Base-by-base conservation (phyloP, 2,329 filamentous ascomycete genomes). In the Hirsutella minnesotensis region DNA sequence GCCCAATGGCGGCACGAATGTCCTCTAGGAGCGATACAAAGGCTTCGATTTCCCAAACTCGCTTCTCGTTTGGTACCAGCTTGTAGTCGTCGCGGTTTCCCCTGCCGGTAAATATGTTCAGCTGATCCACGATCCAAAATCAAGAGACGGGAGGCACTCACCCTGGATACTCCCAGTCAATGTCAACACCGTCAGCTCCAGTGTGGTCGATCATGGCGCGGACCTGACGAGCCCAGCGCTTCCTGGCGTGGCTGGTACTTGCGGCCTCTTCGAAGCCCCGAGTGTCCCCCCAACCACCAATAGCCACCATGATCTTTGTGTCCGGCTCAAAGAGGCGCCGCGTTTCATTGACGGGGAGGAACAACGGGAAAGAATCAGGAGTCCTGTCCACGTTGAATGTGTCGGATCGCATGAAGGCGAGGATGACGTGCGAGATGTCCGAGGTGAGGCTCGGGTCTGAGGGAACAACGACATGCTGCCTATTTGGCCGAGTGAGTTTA, bases 251-350 rank as follows among this genome's bases (percentile, higher is more conserved):
- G 1, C 72, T 65, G 3, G 69, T 68, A 40, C 65, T 67, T 2
- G 78, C 75, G 0, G 72, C 81, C 9, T 56, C 57, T 0, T 72
- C 69, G 53, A 85, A 87, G 0, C 81, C 82, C 7, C 59, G 56
- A 0, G 73, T 79, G 46, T 86, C 79, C 0, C 81, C 82, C 83
- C 83, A 88, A 41, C 83, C 83, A 10, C 83, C 83, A 48, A 88
- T 77, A 18, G 83, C 81, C 31, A 87, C 69, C 64, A 82, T 72
- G 19, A 87, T 60, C 50, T 82, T 79, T 18, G 79, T 79, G 21
- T 65, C 66, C 0, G 60, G 46, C 7, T 60, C 59, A 46, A 81
- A 77, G 42, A 66, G 61, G 16, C 54, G 45, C 4, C 77, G 72
- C 13, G 70, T 65, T 12, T 65, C 56, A 3, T 57, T 53, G 2